These are phyloP conservation scores for Trichoderma gracile DNA, from an alignment of 2,329 filamentous ascomycete genomes.

Conservation along the genomic window DNA sequence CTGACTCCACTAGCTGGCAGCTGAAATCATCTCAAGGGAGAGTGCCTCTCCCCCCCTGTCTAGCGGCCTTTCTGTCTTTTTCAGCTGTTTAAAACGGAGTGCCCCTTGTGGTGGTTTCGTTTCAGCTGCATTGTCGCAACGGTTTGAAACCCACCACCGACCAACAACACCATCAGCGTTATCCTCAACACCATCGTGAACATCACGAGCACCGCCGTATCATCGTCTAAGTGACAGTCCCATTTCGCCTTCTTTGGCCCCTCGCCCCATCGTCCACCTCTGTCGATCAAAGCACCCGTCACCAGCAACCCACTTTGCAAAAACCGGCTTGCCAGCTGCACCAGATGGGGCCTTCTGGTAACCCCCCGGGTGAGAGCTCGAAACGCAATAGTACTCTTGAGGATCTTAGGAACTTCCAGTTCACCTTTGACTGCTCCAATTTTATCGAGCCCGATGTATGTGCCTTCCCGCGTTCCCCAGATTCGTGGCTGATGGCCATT, in stretches of 20 bases:
- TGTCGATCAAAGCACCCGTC: not conserved
- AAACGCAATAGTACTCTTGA: not conserved
- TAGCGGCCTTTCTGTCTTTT: not conserved
- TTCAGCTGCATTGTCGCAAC: not conserved
- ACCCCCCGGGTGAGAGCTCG: not conserved
- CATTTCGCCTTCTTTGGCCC: no score
- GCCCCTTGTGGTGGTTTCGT: not conserved
- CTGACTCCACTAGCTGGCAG: conserved; percentile 4
- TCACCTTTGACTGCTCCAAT: conserved; percentile 38
- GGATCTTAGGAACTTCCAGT: conserved; percentile 32
- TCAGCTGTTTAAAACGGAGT: conserved; percentile 14
- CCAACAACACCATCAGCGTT: not conserved
- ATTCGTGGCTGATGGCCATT: not conserved
- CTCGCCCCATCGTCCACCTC: no score
- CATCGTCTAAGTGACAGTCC: no score
- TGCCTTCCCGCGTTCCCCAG: conserved; percentile 16
- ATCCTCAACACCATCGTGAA: no score
- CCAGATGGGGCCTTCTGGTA: not conserved
- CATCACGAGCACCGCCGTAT: no score
- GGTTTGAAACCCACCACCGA: not conserved
- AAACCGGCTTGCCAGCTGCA: no score
- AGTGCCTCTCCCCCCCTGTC: not conserved
- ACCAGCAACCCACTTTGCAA: not conserved
- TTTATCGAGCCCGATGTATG: conserved; percentile 41
- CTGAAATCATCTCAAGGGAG: not conserved